Evolutionary conservation across 495 filamentous ascomycete species (phyloP).

Genomic region (Friedmanniomyces simplex): DNA sequence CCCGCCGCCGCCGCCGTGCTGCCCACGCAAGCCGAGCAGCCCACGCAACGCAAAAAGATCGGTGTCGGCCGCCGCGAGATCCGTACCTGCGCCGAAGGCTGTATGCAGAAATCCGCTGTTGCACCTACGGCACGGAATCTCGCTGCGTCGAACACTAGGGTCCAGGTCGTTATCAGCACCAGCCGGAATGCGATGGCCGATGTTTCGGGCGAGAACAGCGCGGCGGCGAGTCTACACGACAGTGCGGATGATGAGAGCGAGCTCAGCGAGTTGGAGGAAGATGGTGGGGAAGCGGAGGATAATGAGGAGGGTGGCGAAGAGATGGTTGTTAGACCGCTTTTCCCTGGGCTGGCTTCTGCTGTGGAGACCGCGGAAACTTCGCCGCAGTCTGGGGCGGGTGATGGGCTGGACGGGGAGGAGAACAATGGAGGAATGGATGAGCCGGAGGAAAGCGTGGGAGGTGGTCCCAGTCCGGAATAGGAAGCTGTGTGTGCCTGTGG

Average conservation of each 20-base stretch:
- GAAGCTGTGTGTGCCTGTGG: background rate
- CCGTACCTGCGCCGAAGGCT: constrained; percentile 50
- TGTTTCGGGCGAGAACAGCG: constrained; percentile 31
- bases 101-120: constrained; percentile 23
- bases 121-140: background rate
- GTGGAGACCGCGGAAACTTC: background rate
- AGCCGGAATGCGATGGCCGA: constrained; percentile 22
- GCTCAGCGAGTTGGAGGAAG: constrained; percentile 56
- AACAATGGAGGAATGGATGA: background rate
- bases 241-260: constrained; percentile 76
- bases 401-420: background rate
- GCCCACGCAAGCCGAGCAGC: constrained; percentile 27
- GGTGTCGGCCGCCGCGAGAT: constrained; percentile 56
- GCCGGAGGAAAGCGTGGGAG: background rate
- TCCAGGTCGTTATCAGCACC: constrained; percentile 21
- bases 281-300: constrained; percentile 16
- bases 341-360: constrained; percentile 14
- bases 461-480: background rate
- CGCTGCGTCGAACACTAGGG: background rate
- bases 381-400: background rate
- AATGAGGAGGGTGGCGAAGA: constrained; percentile 14
- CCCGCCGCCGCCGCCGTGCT: constrained; percentile 21
- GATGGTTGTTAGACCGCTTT: constrained; percentile 8
- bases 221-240: constrained; percentile 56
- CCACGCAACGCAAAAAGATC: constrained; percentile 36